A percentile compares a stretch with the other conserved stretches of the same genome.
These are phyloP conservation scores for Trichoderma atroviride DNA, from an alignment of 2,329 filamentous ascomycete species.

Conservation along the genomic window DNA sequence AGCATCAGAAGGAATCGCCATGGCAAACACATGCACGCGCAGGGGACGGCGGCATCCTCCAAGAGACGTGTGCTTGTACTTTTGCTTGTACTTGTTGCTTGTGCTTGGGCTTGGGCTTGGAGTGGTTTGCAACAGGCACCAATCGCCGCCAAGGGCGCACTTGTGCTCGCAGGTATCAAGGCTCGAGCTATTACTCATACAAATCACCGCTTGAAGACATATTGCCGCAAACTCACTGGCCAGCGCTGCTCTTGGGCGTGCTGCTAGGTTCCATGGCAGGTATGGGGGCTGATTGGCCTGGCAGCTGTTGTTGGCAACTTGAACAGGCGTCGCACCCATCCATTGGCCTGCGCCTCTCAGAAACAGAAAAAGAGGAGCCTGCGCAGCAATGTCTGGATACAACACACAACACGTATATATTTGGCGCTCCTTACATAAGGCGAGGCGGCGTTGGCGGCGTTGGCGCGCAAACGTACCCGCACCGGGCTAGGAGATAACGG, in stretches of 20 bases:
- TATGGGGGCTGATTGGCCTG: no score
- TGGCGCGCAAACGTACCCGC: background rate
- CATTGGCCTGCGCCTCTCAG: background rate
- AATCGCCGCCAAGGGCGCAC: background rate
- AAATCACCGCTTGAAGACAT: background rate
- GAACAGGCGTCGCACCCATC: background rate
- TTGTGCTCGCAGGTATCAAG: background rate
- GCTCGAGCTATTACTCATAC: slow-evolving; percentile 8
- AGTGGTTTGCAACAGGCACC: background rate
- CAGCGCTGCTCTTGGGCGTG: background rate
- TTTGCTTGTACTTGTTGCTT: no score
- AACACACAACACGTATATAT: slow-evolving; percentile 6
- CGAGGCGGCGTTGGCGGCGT: background rate
- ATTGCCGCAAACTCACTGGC: background rate
- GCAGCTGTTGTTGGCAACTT: background rate
- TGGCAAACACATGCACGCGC: background rate
- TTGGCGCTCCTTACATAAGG: background rate
- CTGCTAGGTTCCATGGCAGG: background rate
- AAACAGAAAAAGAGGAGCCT: background rate
- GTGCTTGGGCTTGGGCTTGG: no score
- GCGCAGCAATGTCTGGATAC: background rate
- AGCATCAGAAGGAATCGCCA: background rate
- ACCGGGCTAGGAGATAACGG: slow-evolving; percentile 5
- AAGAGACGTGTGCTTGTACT: background rate
- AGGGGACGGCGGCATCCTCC: background rate